These are phyloP conservation scores for Stereum hirsutum DNA, from an alignment of 1,284 basidiomycete species.

Conservation along the genomic window DNA sequence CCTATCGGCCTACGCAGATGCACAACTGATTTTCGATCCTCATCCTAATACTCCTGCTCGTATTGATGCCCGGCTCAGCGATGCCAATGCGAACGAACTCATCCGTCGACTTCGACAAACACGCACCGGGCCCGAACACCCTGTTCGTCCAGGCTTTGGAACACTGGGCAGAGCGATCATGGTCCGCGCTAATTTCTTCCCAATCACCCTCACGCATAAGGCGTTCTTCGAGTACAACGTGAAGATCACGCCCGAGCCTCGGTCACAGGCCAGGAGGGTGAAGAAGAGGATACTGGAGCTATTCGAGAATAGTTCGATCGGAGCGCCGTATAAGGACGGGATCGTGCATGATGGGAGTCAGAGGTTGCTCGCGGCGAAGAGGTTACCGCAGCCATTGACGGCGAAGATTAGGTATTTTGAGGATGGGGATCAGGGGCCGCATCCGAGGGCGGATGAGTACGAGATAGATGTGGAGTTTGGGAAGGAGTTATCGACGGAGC, in stretches of 20 bases:
- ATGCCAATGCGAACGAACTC: too few species aligned
- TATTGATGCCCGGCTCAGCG: slow-evolving; percentile 33
- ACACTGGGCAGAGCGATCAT: slow-evolving; percentile 41
- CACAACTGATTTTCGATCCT: slow-evolving; percentile 23
- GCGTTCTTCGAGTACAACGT: slow-evolving; percentile 54
- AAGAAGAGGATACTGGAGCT: slow-evolving; percentile 48
- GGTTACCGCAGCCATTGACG: slow-evolving; percentile 47
- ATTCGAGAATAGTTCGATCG: slow-evolving; percentile 38
- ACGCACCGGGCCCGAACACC: slow-evolving; percentile 28
- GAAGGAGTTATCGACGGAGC: slow-evolving; percentile 31
- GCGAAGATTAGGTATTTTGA: slow-evolving; percentile 43
- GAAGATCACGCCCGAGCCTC: slow-evolving; percentile 40
- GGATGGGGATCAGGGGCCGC: slow-evolving; percentile 38
- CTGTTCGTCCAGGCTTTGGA: slow-evolving; percentile 60
- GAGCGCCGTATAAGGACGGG: slow-evolving; percentile 29
- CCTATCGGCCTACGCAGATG: slow-evolving; percentile 16
- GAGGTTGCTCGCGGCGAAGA: slow-evolving; percentile 44
- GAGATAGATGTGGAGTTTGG: slow-evolving; percentile 39
- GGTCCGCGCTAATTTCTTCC: slow-evolving; percentile 63
- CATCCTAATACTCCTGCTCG: slow-evolving; percentile 27
- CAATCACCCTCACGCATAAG: slow-evolving; percentile 39
- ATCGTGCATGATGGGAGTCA: slow-evolving; percentile 57
- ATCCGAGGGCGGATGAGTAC: slow-evolving; percentile 35
- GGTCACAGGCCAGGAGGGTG: slow-evolving; percentile 35
- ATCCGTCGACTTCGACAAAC: slow-evolving; percentile 28